phyloP scores from a whole-genome alignment of 805 yeast genomes.

The Zygosaccharomyces siamensis region DNA sequence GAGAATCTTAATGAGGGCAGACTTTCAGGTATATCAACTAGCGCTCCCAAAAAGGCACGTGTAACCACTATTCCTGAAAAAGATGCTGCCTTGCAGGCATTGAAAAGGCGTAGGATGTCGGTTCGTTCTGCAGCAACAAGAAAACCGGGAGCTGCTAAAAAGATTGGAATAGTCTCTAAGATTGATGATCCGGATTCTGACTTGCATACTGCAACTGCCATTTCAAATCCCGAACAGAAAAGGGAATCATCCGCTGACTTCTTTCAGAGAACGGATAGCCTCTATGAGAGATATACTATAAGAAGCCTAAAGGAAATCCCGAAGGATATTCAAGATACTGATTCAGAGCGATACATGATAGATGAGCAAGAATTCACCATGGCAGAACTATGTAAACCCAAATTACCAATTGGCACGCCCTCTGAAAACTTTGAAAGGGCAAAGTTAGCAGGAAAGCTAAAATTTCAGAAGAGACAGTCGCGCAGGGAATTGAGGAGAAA shows the following conservation, averaged over 20 bases:
- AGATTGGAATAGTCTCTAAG: slow-evolving; percentile 34
- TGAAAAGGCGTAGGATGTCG: slow-evolving; percentile 31
- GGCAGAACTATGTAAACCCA: slow-evolving; percentile 67
- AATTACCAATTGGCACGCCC: slow-evolving; percentile 59
- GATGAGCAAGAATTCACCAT: slow-evolving; percentile 54
- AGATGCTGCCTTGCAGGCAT: slow-evolving; percentile 28
- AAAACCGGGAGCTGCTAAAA: slow-evolving; percentile 30
- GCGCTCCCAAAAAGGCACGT: slow-evolving; percentile 19
- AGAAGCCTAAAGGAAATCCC: slow-evolving; percentile 37
- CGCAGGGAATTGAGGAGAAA: slow-evolving; percentile 38
- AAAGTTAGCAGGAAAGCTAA: slow-evolving; percentile 44
- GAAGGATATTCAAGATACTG: slow-evolving; percentile 36
- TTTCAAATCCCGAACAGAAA: slow-evolving; percentile 15
- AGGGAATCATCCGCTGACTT: slow-evolving; percentile 16
- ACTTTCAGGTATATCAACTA: slow-evolving; percentile 24
- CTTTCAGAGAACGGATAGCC: slow-evolving; percentile 22
- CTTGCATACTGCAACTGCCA: slow-evolving; percentile 14
- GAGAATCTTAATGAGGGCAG: slow-evolving; percentile 17
- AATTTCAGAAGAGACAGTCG: slow-evolving; percentile 32
- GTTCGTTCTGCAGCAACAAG: slow-evolving; percentile 24
- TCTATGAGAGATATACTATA: slow-evolving; percentile 34
- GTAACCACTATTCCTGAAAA: slow-evolving; percentile 22
- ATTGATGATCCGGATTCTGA: slow-evolving; percentile 22
- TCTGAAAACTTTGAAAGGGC: slow-evolving; percentile 57
- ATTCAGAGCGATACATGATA: slow-evolving; percentile 43